Evolutionary conservation across 2,329 filamentous ascomycete species (phyloP).

Genomic region (Ophiostoma australiae): DNA sequence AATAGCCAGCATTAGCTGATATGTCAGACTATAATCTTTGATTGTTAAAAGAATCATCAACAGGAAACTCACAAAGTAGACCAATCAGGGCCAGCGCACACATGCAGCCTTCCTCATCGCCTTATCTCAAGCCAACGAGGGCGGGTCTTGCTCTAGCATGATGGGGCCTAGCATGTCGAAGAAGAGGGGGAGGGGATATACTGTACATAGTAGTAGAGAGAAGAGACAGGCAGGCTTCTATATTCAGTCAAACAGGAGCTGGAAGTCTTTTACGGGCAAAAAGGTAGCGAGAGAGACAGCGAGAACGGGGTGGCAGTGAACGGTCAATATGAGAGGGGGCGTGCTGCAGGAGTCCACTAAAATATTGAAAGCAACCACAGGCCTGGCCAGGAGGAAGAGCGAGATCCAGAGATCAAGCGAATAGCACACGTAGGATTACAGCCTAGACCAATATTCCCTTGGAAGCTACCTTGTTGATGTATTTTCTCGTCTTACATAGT

Average conservation of each 20-base stretch:
- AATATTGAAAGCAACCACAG: not conserved
- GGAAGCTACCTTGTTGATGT: not conserved
- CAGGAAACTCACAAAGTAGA: constrained; percentile 37
- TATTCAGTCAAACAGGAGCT: not conserved
- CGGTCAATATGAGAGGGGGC: not conserved
- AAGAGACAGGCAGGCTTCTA: not conserved
- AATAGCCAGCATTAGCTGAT: constrained; percentile 14
- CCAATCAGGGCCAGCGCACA: constrained; percentile 38
- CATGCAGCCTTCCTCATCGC: constrained; percentile 28
- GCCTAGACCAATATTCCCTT: not conserved
- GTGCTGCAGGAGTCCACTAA: constrained; percentile 2
- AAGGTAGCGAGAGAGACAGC: constrained; percentile 25
- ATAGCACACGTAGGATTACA: not conserved
- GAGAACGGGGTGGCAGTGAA: constrained; percentile 9
- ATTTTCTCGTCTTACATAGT: not conserved
- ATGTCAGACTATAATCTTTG: constrained; percentile 18
- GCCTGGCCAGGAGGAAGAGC: not conserved
- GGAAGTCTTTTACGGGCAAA: constrained; percentile 17
- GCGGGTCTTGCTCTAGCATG: not conserved
- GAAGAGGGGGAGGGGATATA: constrained; percentile 1
- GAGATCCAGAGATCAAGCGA: constrained; percentile 14
- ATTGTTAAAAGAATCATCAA: constrained; percentile 35
- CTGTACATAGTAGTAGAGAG: no score
- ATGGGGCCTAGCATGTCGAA: not conserved
- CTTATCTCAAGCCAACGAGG: constrained; percentile 40